Evolutionary conservation across 257 asterid species (phyloP), one percentile per base, ranked within the genome.

Genomic region (Lycium ferocissimum): DNA sequence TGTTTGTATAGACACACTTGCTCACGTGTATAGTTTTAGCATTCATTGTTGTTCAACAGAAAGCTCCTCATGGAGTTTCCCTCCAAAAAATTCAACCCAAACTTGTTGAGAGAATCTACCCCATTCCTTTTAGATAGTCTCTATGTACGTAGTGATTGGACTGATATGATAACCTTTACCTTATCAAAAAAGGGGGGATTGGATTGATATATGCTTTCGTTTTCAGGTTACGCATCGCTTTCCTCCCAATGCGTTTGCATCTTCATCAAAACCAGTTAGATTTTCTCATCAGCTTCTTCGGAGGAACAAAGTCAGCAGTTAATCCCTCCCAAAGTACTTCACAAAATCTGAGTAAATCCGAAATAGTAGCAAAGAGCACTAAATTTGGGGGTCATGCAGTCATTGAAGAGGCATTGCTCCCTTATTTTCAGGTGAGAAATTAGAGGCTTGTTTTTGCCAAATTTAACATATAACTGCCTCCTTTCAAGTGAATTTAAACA

Each of bases 251-350:
- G 84, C 94, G 90, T 58, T 86, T 97, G 86, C 98, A 95, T 92
- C 98, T 97, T 90, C 99, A 97, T 88, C 99, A 97, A 91, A 93
- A 91, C 90, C 99, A 97, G 85, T 97, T 97, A 83, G 95, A 97
- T 91, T 97, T 97, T 89, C 94, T 97, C 92, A 92, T 92, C 88
- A 89, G 91, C 92, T 95, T 97, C 90, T 97, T 97, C 88, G 97
- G 97, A 79, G 97, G 96, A 87, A 90, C 90, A 80, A 88, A 79
- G 63, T 84, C 91, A 89, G 84, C 91, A 81, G 86, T 88, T 83
- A 93, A 92, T 13, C 78, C 93, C 87, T 84, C 89, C 71, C 85
- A 87, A 33, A 87, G 83, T 87, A 84, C 89, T 85, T 81, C 88
- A 69, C 82, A 84, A 85, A 90, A 87, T 89, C 84, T 62, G 33